phyloP scores from a whole-genome alignment of 257 asterid genomes.

The Sherardia arvensis region DNA sequence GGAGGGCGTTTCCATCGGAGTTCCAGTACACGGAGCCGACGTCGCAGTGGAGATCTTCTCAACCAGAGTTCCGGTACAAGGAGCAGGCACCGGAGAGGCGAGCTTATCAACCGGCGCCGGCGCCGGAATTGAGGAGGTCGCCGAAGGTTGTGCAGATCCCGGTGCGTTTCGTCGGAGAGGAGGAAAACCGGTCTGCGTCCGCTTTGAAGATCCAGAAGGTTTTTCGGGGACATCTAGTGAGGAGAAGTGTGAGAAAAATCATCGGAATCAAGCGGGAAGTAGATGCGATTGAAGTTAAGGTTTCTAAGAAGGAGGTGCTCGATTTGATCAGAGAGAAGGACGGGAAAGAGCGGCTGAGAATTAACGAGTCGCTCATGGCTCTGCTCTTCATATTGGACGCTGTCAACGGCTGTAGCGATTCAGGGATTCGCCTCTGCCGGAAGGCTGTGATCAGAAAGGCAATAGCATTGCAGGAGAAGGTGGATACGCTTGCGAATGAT shows the following conservation, averaged over 20 bases:
- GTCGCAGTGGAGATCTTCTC: neutral
- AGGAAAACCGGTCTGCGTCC: constrained; percentile 20
- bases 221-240: constrained; percentile 54
- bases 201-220: constrained; percentile 72
- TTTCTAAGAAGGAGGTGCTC: constrained; percentile 24
- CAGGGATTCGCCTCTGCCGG: constrained; percentile 57
- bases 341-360: constrained; percentile 49
- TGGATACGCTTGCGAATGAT: constrained; percentile 34
- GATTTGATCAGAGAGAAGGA: constrained; percentile 33
- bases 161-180: constrained; percentile 37
- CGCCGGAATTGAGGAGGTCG: constrained; percentile 7
- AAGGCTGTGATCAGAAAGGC: constrained; percentile 62
- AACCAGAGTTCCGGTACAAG: neutral
- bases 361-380: constrained; percentile 66
- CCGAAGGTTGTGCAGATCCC: constrained; percentile 58
- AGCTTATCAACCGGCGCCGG: neutral
- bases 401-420: constrained; percentile 41
- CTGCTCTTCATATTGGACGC: constrained; percentile 62
- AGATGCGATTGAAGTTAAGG: constrained; percentile 47
- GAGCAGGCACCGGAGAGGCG: no score
- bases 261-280: constrained; percentile 34
- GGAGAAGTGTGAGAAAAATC: constrained; percentile 54
- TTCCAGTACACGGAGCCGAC: neutral
- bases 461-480: constrained; percentile 56
- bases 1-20: no score